These are phyloP conservation scores for Nakazawaea ernobii DNA, from an alignment of 805 yeast species.

Conservation along the genomic window DNA sequence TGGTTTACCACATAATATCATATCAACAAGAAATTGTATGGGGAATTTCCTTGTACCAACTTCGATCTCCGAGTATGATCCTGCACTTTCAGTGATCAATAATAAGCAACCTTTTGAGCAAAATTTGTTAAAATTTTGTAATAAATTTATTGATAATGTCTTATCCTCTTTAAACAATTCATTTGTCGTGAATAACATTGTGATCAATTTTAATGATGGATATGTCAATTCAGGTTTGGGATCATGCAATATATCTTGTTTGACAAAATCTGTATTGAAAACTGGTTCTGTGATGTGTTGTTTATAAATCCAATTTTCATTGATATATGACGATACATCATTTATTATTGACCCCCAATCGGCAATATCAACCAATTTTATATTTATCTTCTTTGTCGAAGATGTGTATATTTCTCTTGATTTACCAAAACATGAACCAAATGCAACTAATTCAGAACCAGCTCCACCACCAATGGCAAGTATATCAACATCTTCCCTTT, in stretches of 20 bases:
- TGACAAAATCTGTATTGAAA: conserved; percentile 26
- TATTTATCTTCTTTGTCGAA: conserved; percentile 25
- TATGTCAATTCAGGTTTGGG: conserved; percentile 21
- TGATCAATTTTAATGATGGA: conserved; percentile 42
- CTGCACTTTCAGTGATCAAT: conserved; percentile 81
- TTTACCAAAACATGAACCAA: conserved; percentile 51
- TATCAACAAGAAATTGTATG: conserved; percentile 73
- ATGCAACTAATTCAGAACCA: conserved; percentile 68
- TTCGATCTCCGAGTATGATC: conserved; percentile 76
- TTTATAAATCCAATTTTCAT: conserved; percentile 48
- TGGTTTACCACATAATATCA: conserved; percentile 52
- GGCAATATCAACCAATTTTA: conserved; percentile 70
- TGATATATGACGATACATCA: conserved; percentile 37
- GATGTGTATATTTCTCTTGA: conserved; percentile 29
- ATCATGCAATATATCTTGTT: conserved; percentile 31
- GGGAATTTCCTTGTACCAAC: conserved; percentile 78
- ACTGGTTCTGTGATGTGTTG: conserved; percentile 15
- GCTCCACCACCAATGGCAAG: conserved; percentile 88
- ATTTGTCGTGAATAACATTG: conserved; percentile 80
- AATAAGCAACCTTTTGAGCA: conserved; percentile 57
- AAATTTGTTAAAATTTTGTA: conserved; percentile 42
- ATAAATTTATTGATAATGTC: conserved; percentile 50
- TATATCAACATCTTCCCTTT: conserved; percentile 29
- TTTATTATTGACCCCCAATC: conserved; percentile 60
- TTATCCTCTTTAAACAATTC: conserved; percentile 73